Conservation (phyloP, 345 rosid genomes). For the Kandelia obovata region DNA sequence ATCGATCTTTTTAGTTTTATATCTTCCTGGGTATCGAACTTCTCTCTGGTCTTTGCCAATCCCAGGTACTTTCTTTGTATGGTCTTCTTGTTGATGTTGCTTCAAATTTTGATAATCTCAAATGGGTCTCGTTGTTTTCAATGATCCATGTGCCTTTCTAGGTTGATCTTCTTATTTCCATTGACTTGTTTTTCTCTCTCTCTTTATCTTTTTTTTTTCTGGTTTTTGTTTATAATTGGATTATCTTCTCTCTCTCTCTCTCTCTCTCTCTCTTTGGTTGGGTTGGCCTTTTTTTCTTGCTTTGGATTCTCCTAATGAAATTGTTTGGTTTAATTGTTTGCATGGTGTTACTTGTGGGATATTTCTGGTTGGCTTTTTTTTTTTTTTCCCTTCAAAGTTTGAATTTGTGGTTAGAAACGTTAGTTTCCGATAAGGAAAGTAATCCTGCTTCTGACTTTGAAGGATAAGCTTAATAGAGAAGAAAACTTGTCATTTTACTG, state of each 20-base stretch:
- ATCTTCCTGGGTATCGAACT: slow-evolving; percentile 7
- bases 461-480: not conserved
- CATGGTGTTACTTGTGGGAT: not conserved
- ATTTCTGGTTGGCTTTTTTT: not conserved
- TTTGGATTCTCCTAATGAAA: not conserved
- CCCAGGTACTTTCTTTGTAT: slow-evolving; percentile 20
- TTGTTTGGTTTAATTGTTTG: slow-evolving; percentile 1
- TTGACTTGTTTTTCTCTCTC: not conserved
- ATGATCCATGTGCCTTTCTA: slow-evolving; percentile 17
- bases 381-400: not conserved
- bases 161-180: slow-evolving; percentile 16
- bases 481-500: not conserved
- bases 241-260: not conserved
- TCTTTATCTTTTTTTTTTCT: not conserved
- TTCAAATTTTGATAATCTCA: slow-evolving; percentile 20
- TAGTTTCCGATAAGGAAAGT: slow-evolving; percentile 14
- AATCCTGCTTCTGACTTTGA: slow-evolving; percentile 13
- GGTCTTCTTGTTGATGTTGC: not conserved
- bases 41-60: slow-evolving; percentile 20
- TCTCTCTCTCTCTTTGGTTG: not conserved
- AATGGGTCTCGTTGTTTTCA: slow-evolving; percentile 20
- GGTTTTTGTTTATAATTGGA: not conserved
- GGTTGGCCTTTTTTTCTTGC: not conserved
- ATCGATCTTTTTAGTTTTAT: not conserved
- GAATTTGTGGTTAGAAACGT: slow-evolving; percentile 3